Evolutionary conservation across 2,329 filamentous ascomycete species (phyloP), one percentile per base, ranked within the genome.

Genomic region (Aspergillus udagawae): DNA sequence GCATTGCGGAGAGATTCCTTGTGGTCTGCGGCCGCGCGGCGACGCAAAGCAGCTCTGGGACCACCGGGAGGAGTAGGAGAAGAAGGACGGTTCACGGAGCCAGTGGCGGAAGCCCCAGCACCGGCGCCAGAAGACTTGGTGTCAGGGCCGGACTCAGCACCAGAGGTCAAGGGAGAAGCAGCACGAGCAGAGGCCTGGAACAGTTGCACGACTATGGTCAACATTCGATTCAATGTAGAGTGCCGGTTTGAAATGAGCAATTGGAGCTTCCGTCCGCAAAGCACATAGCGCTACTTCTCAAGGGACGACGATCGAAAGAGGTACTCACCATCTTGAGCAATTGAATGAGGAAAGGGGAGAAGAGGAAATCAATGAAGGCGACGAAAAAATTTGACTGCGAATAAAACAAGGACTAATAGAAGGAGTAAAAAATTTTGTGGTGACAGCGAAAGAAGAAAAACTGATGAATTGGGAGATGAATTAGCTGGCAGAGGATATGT

Each of bases 1-100:
- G 86, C 89, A 88, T 96, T 99, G 71, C 93, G 92, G 68, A 93
- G 86, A 80, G 95, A 94, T 80, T 97, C 94, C 79, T 96, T 96
- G 80, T 96, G 90, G 76, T 97, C 94, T 69, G 93, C 93, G 29
- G 94, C 94, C 47, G 94, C 93, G 75, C 94, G 91, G 76, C 94
- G 88, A 77, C 94, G 88, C 79, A 99, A 95, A 61, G 92, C 93
- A 66, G 93, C 96, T 75, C 94, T 92, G 70, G 94, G 92, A 68
- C 94, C 94, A 65, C 94, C 94, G 27, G 94, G 94, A 62, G 92
- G 89, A 69, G 91, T 87, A 60, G 93, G 92, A 51, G 93, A 96
- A 29, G 90, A 88, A 56, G 91, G 87, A 64, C 93, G 91, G 71
- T 84, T 86, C 71, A 87, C 84, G 72, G 84, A 86, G 59, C 86